phyloP scores from a whole-genome alignment of 2,329 filamentous ascomycete species.

The Phoma sp. region DNA sequence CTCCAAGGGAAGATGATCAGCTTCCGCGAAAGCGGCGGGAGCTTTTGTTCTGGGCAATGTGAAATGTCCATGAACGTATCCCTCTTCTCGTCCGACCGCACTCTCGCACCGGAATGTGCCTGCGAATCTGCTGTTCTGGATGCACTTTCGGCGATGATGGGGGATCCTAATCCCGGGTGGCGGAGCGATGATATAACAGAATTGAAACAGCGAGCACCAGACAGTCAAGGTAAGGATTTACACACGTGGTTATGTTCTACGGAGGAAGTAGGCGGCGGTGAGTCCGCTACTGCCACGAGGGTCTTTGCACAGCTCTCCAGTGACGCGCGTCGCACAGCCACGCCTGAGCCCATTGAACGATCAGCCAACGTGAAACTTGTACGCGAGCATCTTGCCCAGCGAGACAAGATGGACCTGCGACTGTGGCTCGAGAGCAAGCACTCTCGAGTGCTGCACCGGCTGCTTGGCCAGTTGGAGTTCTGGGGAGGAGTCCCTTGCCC shows the following conservation, averaged over 20 bases:
- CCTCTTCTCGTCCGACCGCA: background rate
- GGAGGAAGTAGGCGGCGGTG: background rate
- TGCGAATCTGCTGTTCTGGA: slow-evolving; percentile 6
- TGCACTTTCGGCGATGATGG: background rate
- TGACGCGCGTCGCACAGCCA: background rate
- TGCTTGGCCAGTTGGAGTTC: slow-evolving; percentile 1
- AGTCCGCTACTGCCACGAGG: slow-evolving; percentile 1
- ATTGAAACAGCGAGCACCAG: slow-evolving; percentile 2
- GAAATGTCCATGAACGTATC: slow-evolving; percentile 1
- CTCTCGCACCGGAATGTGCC: background rate
- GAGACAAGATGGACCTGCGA: background rate
- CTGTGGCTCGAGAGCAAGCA: background rate
- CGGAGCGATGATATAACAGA: no score
- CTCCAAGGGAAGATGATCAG: slow-evolving; percentile 1
- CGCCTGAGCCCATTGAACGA: background rate
- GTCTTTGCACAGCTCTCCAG: slow-evolving; percentile 4
- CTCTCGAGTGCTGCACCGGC: background rate
- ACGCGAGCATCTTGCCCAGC: background rate
- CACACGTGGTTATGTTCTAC: slow-evolving; percentile 1
- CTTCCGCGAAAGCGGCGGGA: background rate
- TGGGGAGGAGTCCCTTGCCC: background rate
- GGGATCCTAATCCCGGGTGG: background rate
- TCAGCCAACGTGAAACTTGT: slow-evolving; percentile 1
- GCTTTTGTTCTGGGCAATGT: slow-evolving; percentile 5
- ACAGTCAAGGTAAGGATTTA: background rate